Evolutionary conservation across 1,139 yeast genomes (phyloP).

Genomic region (Diutina rugosa): DNA sequence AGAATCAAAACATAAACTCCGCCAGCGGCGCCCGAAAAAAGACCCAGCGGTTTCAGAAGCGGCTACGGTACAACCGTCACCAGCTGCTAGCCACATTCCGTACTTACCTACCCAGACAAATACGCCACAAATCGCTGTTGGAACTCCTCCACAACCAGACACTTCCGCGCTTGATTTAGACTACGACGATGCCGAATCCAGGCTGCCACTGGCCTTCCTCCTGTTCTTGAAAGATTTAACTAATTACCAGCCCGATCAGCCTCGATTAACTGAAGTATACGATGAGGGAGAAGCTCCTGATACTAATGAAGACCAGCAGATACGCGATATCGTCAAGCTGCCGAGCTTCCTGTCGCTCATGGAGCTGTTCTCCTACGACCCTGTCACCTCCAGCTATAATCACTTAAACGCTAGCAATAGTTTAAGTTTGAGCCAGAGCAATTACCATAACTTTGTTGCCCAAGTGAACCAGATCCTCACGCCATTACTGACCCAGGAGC

Average conservation of each 20-base stretch:
- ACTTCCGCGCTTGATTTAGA: background rate
- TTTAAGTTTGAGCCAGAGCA: background rate
- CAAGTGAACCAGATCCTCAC: background rate
- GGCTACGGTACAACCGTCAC: background rate
- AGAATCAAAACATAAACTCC: slow-evolving; percentile 20
- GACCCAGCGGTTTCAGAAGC: background rate
- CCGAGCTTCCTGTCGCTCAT: background rate
- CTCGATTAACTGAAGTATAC: background rate
- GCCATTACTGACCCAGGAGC: background rate
- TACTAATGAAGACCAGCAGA: background rate
- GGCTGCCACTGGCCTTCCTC: slow-evolving; percentile 2
- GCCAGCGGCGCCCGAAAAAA: slow-evolving; percentile 12
- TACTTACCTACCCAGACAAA: background rate
- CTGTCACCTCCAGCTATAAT: background rate
- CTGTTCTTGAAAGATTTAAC: background rate
- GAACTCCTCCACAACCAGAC: background rate
- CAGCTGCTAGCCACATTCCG: background rate
- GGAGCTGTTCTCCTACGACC: background rate
- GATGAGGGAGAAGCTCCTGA: background rate
- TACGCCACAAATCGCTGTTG: background rate
- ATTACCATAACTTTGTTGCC: background rate
- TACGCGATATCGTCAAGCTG: background rate
- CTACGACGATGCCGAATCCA: background rate
- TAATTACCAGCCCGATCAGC: background rate
- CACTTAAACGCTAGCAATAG: background rate